phyloP scores from a whole-genome alignment of 805 yeast species.

The Yamadazyma laniorum region DNA sequence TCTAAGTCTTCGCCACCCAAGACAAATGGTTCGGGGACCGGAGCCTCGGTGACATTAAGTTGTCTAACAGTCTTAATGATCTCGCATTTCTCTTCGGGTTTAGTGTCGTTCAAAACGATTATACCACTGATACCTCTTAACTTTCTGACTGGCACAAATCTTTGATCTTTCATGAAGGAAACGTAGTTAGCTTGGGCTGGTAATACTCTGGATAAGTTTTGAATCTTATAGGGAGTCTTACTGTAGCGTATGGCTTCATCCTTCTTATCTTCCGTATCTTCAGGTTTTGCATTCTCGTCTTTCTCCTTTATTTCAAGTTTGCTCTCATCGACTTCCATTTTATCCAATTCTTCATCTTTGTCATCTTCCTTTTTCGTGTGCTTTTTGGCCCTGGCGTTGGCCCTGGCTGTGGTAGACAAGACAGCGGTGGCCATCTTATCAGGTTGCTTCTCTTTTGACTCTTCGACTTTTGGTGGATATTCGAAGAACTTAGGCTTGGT shows the following conservation, averaged over 20 bases:
- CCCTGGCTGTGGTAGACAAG: slow-evolving; percentile 87
- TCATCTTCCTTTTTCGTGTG: slow-evolving; percentile 50
- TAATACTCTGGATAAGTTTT: slow-evolving; percentile 81
- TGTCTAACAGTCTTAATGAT: slow-evolving; percentile 84
- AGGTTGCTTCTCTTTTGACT: slow-evolving; percentile 73
- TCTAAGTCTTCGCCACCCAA: slow-evolving; percentile 57
- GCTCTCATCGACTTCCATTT: slow-evolving; percentile 41
- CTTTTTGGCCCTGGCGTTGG: slow-evolving; percentile 88
- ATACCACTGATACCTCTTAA: slow-evolving; percentile 69
- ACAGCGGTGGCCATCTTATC: slow-evolving; percentile 93
- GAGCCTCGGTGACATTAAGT: slow-evolving; percentile 69
- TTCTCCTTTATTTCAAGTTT: slow-evolving; percentile 17
- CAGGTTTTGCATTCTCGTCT: slow-evolving; percentile 12
- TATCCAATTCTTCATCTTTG: slow-evolving; percentile 36
- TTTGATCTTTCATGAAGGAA: slow-evolving; percentile 67
- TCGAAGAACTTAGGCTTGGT: slow-evolving; percentile 76
- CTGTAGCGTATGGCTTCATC: slow-evolving; percentile 49
- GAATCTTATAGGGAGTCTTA: slow-evolving; percentile 65
- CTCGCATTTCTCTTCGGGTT: slow-evolving; percentile 59
- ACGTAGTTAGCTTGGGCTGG: slow-evolving; percentile 86
- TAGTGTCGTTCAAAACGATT: slow-evolving; percentile 64
- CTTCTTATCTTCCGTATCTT: slow-evolving; percentile 33
- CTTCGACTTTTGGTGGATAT: slow-evolving; percentile 87
- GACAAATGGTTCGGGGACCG: slow-evolving; percentile 66
- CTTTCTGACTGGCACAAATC: slow-evolving; percentile 82